Base-by-base conservation (phyloP, 2,329 filamentous ascomycete species). In the Aspergillus costaricaensis region DNA sequence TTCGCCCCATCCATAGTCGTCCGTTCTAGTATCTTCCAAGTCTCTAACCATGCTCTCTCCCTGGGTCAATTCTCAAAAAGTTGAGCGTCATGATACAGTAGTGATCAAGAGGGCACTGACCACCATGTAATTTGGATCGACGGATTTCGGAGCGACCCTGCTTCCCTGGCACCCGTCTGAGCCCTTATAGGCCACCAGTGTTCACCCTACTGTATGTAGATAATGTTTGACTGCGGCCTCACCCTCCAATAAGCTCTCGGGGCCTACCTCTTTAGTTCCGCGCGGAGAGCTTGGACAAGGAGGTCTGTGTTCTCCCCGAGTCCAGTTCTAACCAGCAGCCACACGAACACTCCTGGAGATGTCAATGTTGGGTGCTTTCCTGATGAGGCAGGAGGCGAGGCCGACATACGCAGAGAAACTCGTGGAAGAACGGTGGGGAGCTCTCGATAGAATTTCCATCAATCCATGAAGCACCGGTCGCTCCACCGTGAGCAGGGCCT, bases 271-370 rank as follows among this genome's bases (percentile, higher is more conserved):
- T 50, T 50, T 50, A 50, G 47, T 27, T 50, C 47, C 23, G 47
- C 47, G 47, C 47, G 47, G n/a, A 32, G 47, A 30, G 47, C 47
- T 50, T 55, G 41, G 27, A 14, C 43, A 41, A 36, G 17, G 53
- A 47, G 53, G 53, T 55, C 53, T 47, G 41, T 55, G 53, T 55
- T 55, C 53, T 36, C 53, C 53, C 39, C 53, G 39, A 55, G 15
- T 23, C 25, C 39, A 23, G 17, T 15, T 15, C n/a, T 15, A n/a
- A n/a, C 10, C 50, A 15, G 14, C 44, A 48, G 44, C 44, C 49
- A 38, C 49, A 51, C 49, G 25, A 30, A 9, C 15, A 36, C 27
- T 51, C 10, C 19, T 8, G 15, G 44, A 19, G 21, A 19, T 25
- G n/a, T 19, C 44, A 23, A 14, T 49, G 44, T 27, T 49, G 47